Conservation (phyloP, 2,329 filamentous ascomycete species). For the Colletotrichum abscissum region DNA sequence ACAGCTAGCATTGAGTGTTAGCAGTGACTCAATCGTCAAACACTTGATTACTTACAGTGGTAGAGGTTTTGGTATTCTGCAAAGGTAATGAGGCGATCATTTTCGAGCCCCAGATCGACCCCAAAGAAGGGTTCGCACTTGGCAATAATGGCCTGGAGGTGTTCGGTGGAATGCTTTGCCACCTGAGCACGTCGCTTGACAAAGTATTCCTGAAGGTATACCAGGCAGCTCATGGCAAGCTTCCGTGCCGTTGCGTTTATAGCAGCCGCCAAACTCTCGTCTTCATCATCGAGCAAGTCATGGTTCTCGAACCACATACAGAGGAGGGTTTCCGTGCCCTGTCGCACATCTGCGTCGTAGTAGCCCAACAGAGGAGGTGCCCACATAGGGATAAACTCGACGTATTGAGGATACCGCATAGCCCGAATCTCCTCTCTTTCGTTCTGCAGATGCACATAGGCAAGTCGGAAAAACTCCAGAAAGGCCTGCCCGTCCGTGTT, state of each 20-base stretch:
- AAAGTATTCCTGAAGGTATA: conserved; percentile 59
- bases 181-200: conserved; percentile 55
- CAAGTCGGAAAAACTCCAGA: conserved; percentile 54
- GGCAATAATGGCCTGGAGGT: conserved; percentile 55
- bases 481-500: conserved; percentile 61
- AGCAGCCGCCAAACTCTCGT: conserved; percentile 43
- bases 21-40: neutral
- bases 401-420: conserved; percentile 44
- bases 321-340: conserved; percentile 56
- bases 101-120: conserved; percentile 7
- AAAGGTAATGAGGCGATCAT: conserved; percentile 2
- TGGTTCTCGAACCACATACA: conserved; percentile 48
- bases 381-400: conserved; percentile 55
- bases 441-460: conserved; percentile 43
- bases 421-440: conserved; percentile 39
- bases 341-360: conserved; percentile 55
- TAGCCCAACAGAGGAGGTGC: conserved; percentile 62
- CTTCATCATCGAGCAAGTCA: conserved; percentile 41
- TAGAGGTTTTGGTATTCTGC: conserved; percentile 47
- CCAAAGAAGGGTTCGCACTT: conserved; percentile 55
- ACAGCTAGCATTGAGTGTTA: conserved; percentile 46
- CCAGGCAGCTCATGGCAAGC: conserved; percentile 58
- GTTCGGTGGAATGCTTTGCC: conserved; percentile 52
- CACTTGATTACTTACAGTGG: conserved; percentile 48
- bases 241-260: conserved; percentile 49